Percentiles rank a stretch among this genome's conserved stretches.
phyloP scores from a whole-genome alignment of 2,329 filamentous ascomycete genomes.

The Madurella fahalii region DNA sequence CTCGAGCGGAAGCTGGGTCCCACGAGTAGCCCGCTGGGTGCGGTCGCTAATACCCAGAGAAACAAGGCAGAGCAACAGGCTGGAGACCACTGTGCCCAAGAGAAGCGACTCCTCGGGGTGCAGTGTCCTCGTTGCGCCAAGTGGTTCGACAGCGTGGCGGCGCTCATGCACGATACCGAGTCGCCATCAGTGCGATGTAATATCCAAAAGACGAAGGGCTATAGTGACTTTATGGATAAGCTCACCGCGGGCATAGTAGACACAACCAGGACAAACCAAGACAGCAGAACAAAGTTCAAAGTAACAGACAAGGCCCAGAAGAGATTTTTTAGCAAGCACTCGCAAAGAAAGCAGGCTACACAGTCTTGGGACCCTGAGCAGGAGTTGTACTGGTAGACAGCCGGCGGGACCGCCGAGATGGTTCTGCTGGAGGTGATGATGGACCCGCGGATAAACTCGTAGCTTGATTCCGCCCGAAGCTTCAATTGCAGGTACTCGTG shows the following conservation, averaged over 20 bases:
- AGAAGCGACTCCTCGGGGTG: slow-evolving; percentile 29
- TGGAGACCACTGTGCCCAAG: slow-evolving; percentile 24
- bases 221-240: slow-evolving; percentile 35
- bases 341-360: neutral
- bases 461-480: too few species aligned
- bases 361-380: too few species aligned
- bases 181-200: slow-evolving; percentile 39
- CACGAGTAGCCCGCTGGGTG: too few species aligned
- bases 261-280: slow-evolving; percentile 31
- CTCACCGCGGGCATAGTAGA: slow-evolving; percentile 39
- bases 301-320: slow-evolving; percentile 21
- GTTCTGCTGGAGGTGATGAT: too few species aligned
- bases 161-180: slow-evolving; percentile 48
- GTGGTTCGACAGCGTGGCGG: slow-evolving; percentile 38
- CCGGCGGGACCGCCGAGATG: too few species aligned
- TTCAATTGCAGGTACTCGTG: too few species aligned
- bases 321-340: neutral
- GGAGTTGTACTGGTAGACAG: too few species aligned
- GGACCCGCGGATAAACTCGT: too few species aligned
- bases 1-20: too few species aligned
- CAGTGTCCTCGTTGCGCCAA: slow-evolving; percentile 44
- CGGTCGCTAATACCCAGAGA: neutral
- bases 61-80: slow-evolving; percentile 3
- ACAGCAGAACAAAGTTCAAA: slow-evolving; percentile 34
- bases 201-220: slow-evolving; percentile 40